Evolutionary conservation across 2,329 filamentous ascomycete species (phyloP).

Genomic region (Aspergillus glaucus): DNA sequence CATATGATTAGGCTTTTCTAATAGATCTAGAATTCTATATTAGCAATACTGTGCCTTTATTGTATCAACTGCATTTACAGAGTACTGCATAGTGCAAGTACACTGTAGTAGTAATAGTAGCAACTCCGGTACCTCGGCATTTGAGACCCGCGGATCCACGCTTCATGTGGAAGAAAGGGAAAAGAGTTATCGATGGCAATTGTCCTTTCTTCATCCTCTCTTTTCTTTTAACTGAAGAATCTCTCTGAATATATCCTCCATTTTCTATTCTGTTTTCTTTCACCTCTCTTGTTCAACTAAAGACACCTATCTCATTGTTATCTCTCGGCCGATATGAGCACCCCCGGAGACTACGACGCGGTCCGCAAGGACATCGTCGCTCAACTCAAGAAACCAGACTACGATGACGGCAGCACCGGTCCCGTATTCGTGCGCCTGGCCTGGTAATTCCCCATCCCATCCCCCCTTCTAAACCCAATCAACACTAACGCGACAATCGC

Average conservation of each 20-base stretch:
- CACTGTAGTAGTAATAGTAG: not conserved
- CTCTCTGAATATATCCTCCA: not conserved
- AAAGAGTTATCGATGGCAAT: slow-evolving; percentile 2
- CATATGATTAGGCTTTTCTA: too few species aligned
- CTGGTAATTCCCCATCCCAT: slow-evolving; percentile 41
- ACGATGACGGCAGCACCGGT: slow-evolving; percentile 60
- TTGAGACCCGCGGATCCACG: slow-evolving; percentile 26
- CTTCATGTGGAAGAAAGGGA: slow-evolving; percentile 24
- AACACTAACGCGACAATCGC: not conserved
- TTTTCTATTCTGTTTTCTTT: slow-evolving; percentile 1
- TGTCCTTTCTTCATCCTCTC: slow-evolving; percentile 3
- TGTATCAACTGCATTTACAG: not conserved
- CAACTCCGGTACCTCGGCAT: slow-evolving; percentile 22
- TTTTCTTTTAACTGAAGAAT: slow-evolving; percentile 2
- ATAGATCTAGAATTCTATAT: too few species aligned
- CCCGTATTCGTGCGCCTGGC: slow-evolving; percentile 59
- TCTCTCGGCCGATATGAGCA: slow-evolving; percentile 32
- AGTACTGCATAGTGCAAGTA: not conserved
- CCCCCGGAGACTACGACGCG: slow-evolving; percentile 36
- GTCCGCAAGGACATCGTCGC: slow-evolving; percentile 51
- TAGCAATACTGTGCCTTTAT: too few species aligned
- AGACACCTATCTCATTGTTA: too few species aligned
- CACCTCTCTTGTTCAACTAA: slow-evolving; percentile 4
- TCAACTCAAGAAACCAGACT: slow-evolving; percentile 54
- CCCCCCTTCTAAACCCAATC: not conserved